phyloP scores from a whole-genome alignment of 495 filamentous ascomycete species.

The Annulohypoxylon stygium region DNA sequence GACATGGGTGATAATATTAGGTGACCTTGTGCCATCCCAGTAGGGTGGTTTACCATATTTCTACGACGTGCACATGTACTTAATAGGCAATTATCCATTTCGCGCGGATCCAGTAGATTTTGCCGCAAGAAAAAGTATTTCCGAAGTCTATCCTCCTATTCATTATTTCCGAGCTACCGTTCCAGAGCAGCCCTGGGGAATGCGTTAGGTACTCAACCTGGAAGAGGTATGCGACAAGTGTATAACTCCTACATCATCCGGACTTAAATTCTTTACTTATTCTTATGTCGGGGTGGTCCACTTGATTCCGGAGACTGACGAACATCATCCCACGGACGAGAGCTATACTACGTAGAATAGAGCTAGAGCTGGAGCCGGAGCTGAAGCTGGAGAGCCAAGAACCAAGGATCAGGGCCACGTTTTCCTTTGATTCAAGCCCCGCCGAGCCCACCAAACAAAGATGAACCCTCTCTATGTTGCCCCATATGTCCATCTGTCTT shows the following conservation, averaged over 20 bases:
- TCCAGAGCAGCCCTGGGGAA: no score
- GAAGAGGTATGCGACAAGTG: no score
- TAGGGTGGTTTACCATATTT: not conserved
- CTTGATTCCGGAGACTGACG: conserved; percentile 32
- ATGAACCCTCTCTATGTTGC: conserved; percentile 22
- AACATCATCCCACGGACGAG: conserved; percentile 11
- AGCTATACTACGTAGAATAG: not conserved
- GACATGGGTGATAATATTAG: not conserved
- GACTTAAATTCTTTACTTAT: conserved; percentile 10
- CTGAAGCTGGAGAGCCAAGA: conserved; percentile 11
- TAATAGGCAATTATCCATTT: not conserved
- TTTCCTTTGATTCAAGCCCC: conserved; percentile 16
- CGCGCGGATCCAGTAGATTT: not conserved
- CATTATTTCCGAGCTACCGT: not conserved
- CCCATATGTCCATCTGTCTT: conserved; percentile 38
- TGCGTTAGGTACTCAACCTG: no score
- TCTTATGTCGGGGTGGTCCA: conserved; percentile 29
- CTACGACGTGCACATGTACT: no score
- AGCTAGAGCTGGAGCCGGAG: no score
- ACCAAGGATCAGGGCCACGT: conserved; percentile 13
- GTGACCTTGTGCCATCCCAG: not conserved
- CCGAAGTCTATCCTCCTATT: not conserved
- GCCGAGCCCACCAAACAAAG: conserved; percentile 24
- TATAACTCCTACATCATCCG: no score
- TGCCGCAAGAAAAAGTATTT: conserved; percentile 2